phyloP scores from a whole-genome alignment of 495 filamentous ascomycete genomes.

The Aspergillus sparsus region DNA sequence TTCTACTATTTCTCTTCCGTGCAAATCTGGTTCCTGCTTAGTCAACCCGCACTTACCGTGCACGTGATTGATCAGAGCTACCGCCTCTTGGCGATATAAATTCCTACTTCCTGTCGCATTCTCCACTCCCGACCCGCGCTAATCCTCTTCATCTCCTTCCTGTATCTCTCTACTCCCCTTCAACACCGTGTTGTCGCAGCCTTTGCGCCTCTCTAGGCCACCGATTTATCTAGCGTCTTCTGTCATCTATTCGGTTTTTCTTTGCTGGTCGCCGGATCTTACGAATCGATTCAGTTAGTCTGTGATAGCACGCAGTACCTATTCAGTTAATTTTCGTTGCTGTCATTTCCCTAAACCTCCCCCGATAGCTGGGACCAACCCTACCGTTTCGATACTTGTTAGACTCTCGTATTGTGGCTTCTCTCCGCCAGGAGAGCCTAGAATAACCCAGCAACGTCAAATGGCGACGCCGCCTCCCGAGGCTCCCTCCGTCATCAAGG shows the following conservation, averaged over 20 bases:
- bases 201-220: slow-evolving; percentile 22
- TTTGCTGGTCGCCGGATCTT: slow-evolving; percentile 25
- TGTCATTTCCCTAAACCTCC: slow-evolving; percentile 24
- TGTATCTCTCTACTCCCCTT: slow-evolving; percentile 27
- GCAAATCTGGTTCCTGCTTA: slow-evolving; percentile 27
- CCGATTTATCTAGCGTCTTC: slow-evolving; percentile 23
- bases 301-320: slow-evolving; percentile 37
- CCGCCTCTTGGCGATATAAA: slow-evolving; percentile 53
- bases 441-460: slow-evolving; percentile 25
- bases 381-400: slow-evolving; percentile 21
- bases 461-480: slow-evolving; percentile 56
- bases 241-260: slow-evolving; percentile 33
- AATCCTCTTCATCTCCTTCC: slow-evolving; percentile 22
- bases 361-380: slow-evolving; percentile 27
- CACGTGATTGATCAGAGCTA: slow-evolving; percentile 40
- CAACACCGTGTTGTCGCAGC: slow-evolving; percentile 24
- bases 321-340: slow-evolving; percentile 34
- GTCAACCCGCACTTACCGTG: slow-evolving; percentile 29
- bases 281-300: slow-evolving; percentile 35
- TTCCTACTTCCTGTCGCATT: slow-evolving; percentile 46
- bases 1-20: slow-evolving; percentile 15
- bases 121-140: slow-evolving; percentile 44
- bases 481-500: slow-evolving; percentile 42
- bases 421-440: slow-evolving; percentile 23
- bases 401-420: slow-evolving; percentile 32